phyloP scores from a whole-genome alignment of 345 rosid genomes.

The Eutrema yunnanense region DNA sequence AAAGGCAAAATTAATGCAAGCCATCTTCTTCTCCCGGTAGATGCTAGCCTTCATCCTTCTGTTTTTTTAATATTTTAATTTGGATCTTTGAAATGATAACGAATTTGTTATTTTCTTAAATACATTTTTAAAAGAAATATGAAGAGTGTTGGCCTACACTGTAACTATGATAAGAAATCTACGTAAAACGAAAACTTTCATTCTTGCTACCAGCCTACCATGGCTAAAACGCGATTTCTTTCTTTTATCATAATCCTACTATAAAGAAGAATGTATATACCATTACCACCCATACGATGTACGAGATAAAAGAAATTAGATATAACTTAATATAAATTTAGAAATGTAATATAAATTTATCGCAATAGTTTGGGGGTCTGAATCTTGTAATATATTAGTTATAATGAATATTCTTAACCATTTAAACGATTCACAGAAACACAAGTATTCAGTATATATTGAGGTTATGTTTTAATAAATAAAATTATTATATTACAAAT shows the following conservation, averaged over 20 bases:
- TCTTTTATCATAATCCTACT: neutral
- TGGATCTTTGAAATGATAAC: neutral
- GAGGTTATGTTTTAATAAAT: too few species aligned
- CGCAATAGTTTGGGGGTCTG: too few species aligned
- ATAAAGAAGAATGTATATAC: too few species aligned
- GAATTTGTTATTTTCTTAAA: neutral
- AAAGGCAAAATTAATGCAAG: neutral
- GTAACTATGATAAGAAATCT: neutral
- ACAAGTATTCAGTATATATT: too few species aligned
- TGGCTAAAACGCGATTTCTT: neutral
- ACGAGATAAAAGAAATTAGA: too few species aligned
- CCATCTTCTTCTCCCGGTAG: neutral
- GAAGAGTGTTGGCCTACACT: neutral
- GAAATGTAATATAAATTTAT: too few species aligned
- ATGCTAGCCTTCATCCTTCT: neutral
- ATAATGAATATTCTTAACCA: too few species aligned
- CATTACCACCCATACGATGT: too few species aligned
- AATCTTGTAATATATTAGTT: too few species aligned
- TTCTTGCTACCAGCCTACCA: neutral
- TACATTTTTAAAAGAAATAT: neutral
- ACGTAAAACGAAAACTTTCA: neutral
- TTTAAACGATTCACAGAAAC: too few species aligned
- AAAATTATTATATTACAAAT: too few species aligned
- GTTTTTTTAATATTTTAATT: neutral
- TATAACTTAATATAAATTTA: too few species aligned